Conservation (phyloP, 148 eudicot species). For the Mesembryanthemum crystallinum region DNA sequence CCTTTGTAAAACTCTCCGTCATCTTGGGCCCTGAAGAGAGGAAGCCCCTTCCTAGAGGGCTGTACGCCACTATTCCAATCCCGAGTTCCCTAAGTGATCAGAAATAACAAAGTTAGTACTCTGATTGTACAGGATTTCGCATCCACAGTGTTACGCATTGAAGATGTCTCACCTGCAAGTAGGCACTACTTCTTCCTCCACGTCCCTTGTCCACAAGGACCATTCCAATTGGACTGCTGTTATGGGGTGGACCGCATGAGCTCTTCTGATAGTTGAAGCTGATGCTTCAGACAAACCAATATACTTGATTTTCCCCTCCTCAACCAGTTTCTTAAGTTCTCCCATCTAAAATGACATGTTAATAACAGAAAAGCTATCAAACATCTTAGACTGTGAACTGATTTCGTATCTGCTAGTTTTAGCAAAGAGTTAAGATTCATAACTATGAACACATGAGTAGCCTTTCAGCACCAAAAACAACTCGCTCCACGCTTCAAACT, state of each 20-base stretch:
- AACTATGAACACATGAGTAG: neutral
- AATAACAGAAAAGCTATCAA: neutral
- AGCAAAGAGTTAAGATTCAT: neutral
- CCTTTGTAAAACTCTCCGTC: neutral
- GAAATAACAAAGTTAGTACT: neutral
- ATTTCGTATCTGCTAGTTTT: no score
- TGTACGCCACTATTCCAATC: constrained; percentile 21
- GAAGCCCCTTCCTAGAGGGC: constrained; percentile 19
- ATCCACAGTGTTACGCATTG: no score
- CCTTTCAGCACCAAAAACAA: neutral
- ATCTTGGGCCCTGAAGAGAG: neutral
- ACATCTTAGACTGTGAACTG: neutral
- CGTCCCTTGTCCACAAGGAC: constrained; percentile 17
- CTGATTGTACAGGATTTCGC: no score
- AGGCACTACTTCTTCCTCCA: constrained; percentile 18
- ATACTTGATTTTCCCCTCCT: constrained; percentile 18
- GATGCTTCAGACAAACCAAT: constrained; percentile 20
- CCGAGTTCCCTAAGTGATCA: constrained; percentile 12
- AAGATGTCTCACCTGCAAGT: constrained; percentile 19
- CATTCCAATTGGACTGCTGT: constrained; percentile 17
- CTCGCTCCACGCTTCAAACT: no score
- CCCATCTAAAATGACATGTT: neutral
- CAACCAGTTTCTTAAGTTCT: constrained; percentile 17
- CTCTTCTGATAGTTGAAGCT: constrained; percentile 23
- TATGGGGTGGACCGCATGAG: constrained; percentile 16